phyloP scores from a whole-genome alignment of 2,329 filamentous ascomycete genomes.

The Rosellinia necatrix region DNA sequence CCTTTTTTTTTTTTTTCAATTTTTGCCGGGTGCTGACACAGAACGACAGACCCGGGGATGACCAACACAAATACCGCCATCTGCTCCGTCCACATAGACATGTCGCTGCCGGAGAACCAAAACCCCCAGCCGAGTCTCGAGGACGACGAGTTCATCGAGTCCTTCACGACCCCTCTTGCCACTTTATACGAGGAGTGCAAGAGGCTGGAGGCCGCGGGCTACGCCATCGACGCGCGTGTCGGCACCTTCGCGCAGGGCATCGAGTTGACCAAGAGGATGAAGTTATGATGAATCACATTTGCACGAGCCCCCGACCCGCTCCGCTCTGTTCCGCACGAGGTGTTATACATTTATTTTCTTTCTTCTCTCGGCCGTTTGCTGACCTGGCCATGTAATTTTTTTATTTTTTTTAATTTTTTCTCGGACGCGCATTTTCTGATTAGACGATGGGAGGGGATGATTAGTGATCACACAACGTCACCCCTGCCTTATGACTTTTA shows the following conservation, averaged over 20 bases:
- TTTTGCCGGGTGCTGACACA: background rate
- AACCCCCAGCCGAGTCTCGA: conserved; percentile 72
- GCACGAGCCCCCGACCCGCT: too few relatives aligned
- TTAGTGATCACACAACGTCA: conserved; percentile 5
- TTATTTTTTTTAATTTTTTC: too few relatives aligned
- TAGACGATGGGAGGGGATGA: background rate
- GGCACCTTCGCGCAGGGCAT: conserved; percentile 80
- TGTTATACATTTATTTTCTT: too few relatives aligned
- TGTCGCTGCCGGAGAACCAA: conserved; percentile 70
- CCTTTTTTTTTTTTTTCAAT: background rate
- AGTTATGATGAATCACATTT: conserved; percentile 30
- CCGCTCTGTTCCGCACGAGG: too few relatives aligned
- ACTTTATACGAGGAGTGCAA: conserved; percentile 70
- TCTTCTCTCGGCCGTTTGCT: too few relatives aligned
- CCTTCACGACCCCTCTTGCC: conserved; percentile 69
- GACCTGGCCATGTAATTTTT: too few relatives aligned
- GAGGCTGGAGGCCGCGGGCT: conserved; percentile 70
- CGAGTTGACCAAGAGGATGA: conserved; percentile 67
- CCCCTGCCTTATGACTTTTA: background rate
- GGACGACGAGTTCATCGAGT: conserved; percentile 82
- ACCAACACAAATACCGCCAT: conserved; percentile 60
- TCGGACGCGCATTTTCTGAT: background rate
- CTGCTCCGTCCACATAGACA: conserved; percentile 76
- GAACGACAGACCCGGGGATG: conserved; percentile 17
- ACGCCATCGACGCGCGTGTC: conserved; percentile 78